These are phyloP conservation scores for Urostyla sp. DNA, from an alignment of 73 alveolate species.

Conservation along the genomic window DNA sequence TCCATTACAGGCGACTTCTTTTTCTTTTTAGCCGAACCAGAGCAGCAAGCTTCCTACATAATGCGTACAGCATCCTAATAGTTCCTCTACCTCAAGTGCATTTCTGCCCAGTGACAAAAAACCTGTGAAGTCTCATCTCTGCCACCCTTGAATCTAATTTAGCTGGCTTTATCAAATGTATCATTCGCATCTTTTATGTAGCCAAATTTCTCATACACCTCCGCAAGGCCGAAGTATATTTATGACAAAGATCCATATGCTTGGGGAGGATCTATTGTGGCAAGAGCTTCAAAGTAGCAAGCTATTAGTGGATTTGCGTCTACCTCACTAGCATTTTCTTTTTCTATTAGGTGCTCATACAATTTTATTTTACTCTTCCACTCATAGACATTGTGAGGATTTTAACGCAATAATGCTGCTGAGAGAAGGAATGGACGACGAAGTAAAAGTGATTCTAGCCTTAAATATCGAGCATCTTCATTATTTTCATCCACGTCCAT, in stretches of 20 bases:
- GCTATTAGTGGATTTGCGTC: slow-evolving; percentile 70
- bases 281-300: slow-evolving; percentile 92
- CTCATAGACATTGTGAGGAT: slow-evolving; percentile 94
- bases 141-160: slow-evolving; percentile 7
- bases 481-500: slow-evolving; percentile 74
- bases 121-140: slow-evolving; percentile 63
- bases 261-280: slow-evolving; percentile 81
- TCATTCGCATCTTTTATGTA: slow-evolving; percentile 77
- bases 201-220: slow-evolving; percentile 60
- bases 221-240: slow-evolving; percentile 91
- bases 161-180: slow-evolving; percentile 69
- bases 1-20: slow-evolving; percentile 10
- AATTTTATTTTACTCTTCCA: slow-evolving; percentile 92
- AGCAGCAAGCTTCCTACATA: slow-evolving; percentile 41
- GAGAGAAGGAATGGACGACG: slow-evolving; percentile 93
- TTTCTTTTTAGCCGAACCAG: slow-evolving; percentile 59
- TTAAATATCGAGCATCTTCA: slow-evolving; percentile 65
- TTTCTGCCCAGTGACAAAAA: slow-evolving; percentile 84
- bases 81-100: slow-evolving; percentile 76
- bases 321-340: no score
- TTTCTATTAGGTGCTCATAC: slow-evolving; percentile 72
- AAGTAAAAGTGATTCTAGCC: slow-evolving; percentile 86
- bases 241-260: slow-evolving; percentile 95
- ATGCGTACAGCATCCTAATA: slow-evolving; percentile 70
- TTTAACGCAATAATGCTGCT: slow-evolving; percentile 87